phyloP scores from a whole-genome alignment of 2,329 filamentous ascomycete genomes.

The Aspergillus spinulosporus region DNA sequence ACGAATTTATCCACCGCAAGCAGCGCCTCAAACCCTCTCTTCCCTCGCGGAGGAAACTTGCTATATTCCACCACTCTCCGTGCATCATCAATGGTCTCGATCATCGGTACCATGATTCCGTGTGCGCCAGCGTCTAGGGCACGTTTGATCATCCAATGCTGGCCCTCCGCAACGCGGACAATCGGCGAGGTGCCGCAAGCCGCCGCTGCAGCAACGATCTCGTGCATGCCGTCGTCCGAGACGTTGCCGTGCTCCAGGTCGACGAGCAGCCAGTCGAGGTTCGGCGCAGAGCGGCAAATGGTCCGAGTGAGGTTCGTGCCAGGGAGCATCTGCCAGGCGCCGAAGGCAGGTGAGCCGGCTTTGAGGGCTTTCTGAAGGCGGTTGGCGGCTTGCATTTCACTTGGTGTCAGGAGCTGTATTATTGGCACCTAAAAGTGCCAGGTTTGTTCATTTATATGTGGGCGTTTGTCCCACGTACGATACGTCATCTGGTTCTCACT shows the following conservation, averaged over 20 bases:
- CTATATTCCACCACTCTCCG: slow-evolving; percentile 22
- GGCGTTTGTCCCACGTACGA: too few relatives aligned
- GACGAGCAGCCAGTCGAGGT: slow-evolving; percentile 61
- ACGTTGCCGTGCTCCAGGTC: slow-evolving; percentile 32
- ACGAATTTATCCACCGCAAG: background rate
- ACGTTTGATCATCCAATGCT: slow-evolving; percentile 26
- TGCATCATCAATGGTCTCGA: slow-evolving; percentile 54
- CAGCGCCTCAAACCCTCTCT: background rate
- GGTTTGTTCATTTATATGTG: too few relatives aligned
- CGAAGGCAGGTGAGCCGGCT: background rate
- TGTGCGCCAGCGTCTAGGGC: slow-evolving; percentile 29
- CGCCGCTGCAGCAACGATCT: slow-evolving; percentile 26
- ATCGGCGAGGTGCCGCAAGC: slow-evolving; percentile 26
- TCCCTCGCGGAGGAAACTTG: slow-evolving; percentile 33
- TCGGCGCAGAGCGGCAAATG: background rate
- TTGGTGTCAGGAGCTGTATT: too few relatives aligned
- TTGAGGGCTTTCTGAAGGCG: background rate
- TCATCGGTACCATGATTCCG: slow-evolving; percentile 53
- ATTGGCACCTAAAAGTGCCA: too few relatives aligned
- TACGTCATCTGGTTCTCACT: too few relatives aligned
- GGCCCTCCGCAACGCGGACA: slow-evolving; percentile 22
- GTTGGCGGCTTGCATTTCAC: background rate
- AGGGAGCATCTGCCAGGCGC: background rate
- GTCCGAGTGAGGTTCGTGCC: background rate
- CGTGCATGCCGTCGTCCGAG: slow-evolving; percentile 31